Evolutionary conservation across 345 rosid species (phyloP).

Genomic region (Melastoma malabathricum): DNA sequence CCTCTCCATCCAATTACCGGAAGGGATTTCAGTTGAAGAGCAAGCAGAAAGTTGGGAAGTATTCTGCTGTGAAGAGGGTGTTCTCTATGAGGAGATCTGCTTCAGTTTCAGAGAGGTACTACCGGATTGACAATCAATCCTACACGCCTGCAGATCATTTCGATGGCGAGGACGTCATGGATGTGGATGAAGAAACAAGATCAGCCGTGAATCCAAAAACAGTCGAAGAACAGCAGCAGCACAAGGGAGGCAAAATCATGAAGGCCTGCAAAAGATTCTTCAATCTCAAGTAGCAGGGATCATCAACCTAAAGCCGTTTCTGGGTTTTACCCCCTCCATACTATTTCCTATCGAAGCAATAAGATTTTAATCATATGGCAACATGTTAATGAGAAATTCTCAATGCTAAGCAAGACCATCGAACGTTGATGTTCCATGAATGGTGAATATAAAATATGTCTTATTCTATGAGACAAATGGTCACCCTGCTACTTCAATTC

Average conservation of each 20-base stretch:
- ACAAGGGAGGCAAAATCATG: conserved; percentile 38
- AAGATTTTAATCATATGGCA: no score
- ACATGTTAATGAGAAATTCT: no score
- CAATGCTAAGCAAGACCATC: no score
- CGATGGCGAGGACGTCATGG: conserved; percentile 23
- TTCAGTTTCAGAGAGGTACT: conserved; percentile 66
- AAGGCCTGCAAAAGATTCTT: conserved; percentile 39
- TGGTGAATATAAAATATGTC: no score
- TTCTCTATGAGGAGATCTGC: conserved; percentile 73
- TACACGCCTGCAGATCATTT: conserved; percentile 28
- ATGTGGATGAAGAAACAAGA: conserved; percentile 14
- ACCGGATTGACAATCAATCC: conserved; percentile 70
- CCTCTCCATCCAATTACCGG: conserved; percentile 15
- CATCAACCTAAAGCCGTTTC: no score
- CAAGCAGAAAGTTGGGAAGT: conserved; percentile 10
- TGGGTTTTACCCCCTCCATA: no score
- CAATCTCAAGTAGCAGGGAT: no score
- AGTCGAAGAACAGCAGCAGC: conserved; percentile 29
- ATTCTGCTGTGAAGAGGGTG: conserved; percentile 36
- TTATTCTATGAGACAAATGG: no score
- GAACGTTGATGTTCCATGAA: no score
- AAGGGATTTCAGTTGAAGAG: conserved; percentile 6
- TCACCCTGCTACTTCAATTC: no score
- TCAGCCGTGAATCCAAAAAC: conserved; percentile 7
- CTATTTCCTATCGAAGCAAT: no score